Evolutionary conservation across 495 filamentous ascomycete genomes (phyloP).

Genomic region (Ascobolus immersus): DNA sequence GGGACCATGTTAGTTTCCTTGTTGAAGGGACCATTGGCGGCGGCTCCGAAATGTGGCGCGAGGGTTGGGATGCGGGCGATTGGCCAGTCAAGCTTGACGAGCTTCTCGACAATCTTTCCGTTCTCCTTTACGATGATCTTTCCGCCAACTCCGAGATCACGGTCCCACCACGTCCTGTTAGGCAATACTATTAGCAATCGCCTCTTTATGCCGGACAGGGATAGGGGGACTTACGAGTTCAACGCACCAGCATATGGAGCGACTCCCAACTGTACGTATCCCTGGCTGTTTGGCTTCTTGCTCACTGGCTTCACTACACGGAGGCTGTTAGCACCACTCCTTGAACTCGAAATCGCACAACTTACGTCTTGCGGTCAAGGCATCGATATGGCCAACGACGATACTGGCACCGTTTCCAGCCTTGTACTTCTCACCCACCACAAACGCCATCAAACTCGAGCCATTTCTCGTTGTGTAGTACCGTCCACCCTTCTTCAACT

Average conservation of each 20-base stretch:
- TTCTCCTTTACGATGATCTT: conserved; percentile 61
- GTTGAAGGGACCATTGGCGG: conserved; percentile 55
- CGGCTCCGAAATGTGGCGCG: conserved; percentile 75
- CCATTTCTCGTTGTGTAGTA: conserved; percentile 75
- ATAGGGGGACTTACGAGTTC: too few relatives aligned
- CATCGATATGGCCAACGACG: conserved; percentile 68
- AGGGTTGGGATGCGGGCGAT: conserved; percentile 81
- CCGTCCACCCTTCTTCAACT: conserved; percentile 54
- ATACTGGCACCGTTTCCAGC: conserved; percentile 59
- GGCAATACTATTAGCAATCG: conserved; percentile 11
- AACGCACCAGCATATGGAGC: conserved; percentile 77
- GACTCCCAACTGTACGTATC: conserved; percentile 72
- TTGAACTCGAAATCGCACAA: neutral
- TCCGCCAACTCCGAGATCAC: conserved; percentile 74
- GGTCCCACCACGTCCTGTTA: conserved; percentile 64
- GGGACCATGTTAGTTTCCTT: conserved; percentile 83
- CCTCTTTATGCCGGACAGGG: too few relatives aligned
- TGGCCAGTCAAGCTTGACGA: conserved; percentile 84
- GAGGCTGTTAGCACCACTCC: neutral
- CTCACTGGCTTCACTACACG: conserved; percentile 54
- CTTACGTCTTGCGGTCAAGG: conserved; percentile 42
- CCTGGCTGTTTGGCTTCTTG: conserved; percentile 49
- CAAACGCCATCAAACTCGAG: conserved; percentile 67
- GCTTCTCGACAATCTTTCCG: conserved; percentile 55
- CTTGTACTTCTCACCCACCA: conserved; percentile 54